Conservation (phyloP, 2,329 filamentous ascomycete species). For the Fusarium bactridioides region DNA sequence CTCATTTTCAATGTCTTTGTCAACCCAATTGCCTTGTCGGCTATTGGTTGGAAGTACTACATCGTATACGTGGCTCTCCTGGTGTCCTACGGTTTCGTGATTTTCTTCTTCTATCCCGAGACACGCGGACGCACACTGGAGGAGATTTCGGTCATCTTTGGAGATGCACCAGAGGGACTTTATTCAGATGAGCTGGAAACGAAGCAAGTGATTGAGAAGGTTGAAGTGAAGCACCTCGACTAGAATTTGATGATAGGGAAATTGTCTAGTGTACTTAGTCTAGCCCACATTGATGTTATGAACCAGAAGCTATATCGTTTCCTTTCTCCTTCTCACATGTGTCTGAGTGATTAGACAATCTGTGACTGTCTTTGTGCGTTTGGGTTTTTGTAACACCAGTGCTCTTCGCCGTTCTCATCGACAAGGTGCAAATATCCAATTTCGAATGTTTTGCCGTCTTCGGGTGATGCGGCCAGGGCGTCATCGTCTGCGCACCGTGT, state of each 20-base stretch:
- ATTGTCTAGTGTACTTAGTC: not conserved
- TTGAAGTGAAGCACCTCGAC: slow-evolving; percentile 9
- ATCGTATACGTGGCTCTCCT: slow-evolving; percentile 10
- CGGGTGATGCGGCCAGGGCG: accelerated
- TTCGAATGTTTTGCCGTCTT: not conserved
- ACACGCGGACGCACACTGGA: slow-evolving; percentile 3
- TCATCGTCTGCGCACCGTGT: not conserved
- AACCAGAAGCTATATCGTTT: not conserved
- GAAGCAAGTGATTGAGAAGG: slow-evolving; percentile 6
- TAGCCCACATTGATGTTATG: not conserved
- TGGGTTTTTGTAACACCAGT: accelerated
- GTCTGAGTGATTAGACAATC: accelerated
- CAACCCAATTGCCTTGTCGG: not conserved
- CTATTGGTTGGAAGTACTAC: slow-evolving; percentile 15
- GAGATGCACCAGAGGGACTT: slow-evolving; percentile 8
- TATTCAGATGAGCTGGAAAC: slow-evolving; percentile 1
- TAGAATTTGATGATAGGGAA: not conserved
- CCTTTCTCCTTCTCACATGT: not conserved
- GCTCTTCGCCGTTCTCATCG: not conserved
- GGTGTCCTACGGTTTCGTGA: slow-evolving; percentile 3
- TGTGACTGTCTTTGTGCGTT: not conserved
- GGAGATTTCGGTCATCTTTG: slow-evolving; percentile 10
- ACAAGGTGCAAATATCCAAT: not conserved
- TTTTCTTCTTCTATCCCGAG: slow-evolving; percentile 17
- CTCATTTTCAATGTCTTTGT: slow-evolving; percentile 19